A percentile compares a stretch with the other conserved stretches of the same genome.
Evolutionary conservation across 768 basidiomycete genomes (phyloP).

Genomic region (Tricholoma terreum): DNA sequence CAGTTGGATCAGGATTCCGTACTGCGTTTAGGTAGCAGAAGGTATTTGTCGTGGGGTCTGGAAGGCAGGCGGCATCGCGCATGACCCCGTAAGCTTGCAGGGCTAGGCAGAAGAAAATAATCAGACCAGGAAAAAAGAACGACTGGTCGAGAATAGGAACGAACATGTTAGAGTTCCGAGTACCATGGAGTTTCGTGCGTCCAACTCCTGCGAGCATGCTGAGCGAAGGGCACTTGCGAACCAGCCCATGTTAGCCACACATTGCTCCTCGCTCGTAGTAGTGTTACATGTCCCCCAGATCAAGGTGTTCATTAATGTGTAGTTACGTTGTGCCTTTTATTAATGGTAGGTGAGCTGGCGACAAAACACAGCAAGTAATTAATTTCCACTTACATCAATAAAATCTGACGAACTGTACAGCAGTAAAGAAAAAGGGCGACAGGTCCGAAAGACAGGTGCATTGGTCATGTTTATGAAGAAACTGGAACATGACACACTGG

Average conservation of each 20-base stretch:
- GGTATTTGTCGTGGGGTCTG: conserved; percentile 51
- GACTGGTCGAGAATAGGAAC: conserved; percentile 13
- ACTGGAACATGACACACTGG: conserved; percentile 56
- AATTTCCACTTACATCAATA: conserved; percentile 41
- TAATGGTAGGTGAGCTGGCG: neutral
- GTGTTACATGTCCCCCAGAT: conserved; percentile 85
- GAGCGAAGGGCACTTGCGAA: conserved; percentile 48
- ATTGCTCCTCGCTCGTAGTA: conserved; percentile 41
- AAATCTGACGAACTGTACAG: conserved; percentile 53
- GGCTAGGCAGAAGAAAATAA: conserved; percentile 33
- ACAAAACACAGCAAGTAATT: neutral
- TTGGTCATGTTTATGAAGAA: conserved; percentile 80
- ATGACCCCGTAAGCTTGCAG: conserved; percentile 62
- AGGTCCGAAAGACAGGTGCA: conserved; percentile 57
- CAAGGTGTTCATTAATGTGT: conserved; percentile 60
- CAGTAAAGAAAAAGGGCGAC: conserved; percentile 73
- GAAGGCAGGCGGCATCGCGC: conserved; percentile 57
- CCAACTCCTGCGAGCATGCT: conserved; percentile 57
- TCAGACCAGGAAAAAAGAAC: neutral
- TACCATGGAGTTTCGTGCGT: conserved; percentile 48
- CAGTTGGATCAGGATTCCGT: conserved; percentile 52
- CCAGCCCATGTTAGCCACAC: conserved; percentile 64
- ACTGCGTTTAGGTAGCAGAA: conserved; percentile 78
- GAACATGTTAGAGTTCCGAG: conserved; percentile 53
- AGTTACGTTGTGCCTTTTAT: conserved; percentile 58